These are phyloP conservation scores for Magnaporthiopsis poae DNA, from an alignment of 2,329 filamentous ascomycete genomes.

Conservation along the genomic window DNA sequence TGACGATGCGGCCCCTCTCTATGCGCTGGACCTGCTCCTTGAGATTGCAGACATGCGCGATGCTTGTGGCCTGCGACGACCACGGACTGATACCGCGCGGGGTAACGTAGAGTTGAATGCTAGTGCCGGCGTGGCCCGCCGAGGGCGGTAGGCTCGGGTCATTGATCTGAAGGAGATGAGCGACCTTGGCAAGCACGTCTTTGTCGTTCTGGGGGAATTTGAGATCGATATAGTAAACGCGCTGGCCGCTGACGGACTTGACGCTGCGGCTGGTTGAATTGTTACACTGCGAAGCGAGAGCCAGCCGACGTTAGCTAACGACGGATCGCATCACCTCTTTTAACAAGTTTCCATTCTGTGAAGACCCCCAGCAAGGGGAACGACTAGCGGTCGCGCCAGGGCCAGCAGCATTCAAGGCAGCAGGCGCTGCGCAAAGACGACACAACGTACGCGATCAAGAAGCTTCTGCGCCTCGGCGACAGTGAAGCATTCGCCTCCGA, in stretches of 20 bases:
- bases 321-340: background rate
- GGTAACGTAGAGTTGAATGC: conserved; percentile 50
- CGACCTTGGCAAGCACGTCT: conserved; percentile 29
- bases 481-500: conserved; percentile 39
- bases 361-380: background rate
- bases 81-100: conserved; percentile 88
- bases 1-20: conserved; percentile 75
- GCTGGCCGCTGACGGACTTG: conserved; percentile 40
- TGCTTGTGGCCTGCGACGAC: conserved; percentile 93
- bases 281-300: background rate
- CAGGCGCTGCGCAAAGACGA: conserved; percentile 19
- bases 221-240: conserved; percentile 60
- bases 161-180: conserved; percentile 35
- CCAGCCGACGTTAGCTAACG: background rate
- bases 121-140: conserved; percentile 33
- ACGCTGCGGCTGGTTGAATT: conserved; percentile 25
- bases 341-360: background rate
- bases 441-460: conserved; percentile 25
- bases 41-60: conserved; percentile 83
- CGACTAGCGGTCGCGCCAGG: too few species aligned
- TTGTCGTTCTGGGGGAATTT: conserved; percentile 32
- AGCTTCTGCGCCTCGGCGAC: conserved; percentile 35
- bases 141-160: conserved; percentile 20
- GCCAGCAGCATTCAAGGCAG: conserved; percentile 20
- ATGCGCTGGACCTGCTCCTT: conserved; percentile 62